Base-by-base conservation (phyloP, 2,329 filamentous ascomycete species). In the Epichloe glyceriae region DNA sequence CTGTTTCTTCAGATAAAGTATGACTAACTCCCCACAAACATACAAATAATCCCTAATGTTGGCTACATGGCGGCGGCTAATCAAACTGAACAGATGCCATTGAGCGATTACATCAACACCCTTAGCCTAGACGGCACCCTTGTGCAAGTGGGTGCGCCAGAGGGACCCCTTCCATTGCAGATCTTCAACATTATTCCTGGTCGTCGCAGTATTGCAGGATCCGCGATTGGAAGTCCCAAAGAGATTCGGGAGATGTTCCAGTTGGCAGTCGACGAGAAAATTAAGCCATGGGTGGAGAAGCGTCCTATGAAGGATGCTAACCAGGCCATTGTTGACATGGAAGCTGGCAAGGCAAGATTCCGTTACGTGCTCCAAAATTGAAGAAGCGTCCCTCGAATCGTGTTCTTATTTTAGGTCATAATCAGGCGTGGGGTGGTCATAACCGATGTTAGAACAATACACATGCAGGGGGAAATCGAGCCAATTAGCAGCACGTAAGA, bases 211-310 rank as follows among this genome's bases (percentile, higher is more conserved):
- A 61, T 80, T 34, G 71, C 70, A 0, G 76, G 75, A 3, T 64
- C 62, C 11, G 47, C 56, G 17, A 64, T 79, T 54, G 75, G 78
- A 3, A 69, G 69, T 33, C 76, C 78, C 0, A 62, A 62, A n/a
- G 74, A 82, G 58, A 82, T 82, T 46, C 67, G 72, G 47, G 74
- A 79, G 54, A 83, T 83, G 79, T 59, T 83, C 48, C 56, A 73
- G 50, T 69, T 83, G 53, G 78, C 74, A 8, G 76, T 70, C 0
- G 70, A 78, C 48, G 74, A 80, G 63, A 67, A 70, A 2, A 63
- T 82, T 22, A 71, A 74, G 64, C 74, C 76, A 1, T 79, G 75
- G 74, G 70, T 82, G 34, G 68, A 81, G 58, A 67, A 71, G 58
- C 66, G 74, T 52, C 70, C 72, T 4, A 74, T 83, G 73, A 72